Conservation (phyloP, 179 eudicot genomes). For the Silene noctiflora region DNA sequence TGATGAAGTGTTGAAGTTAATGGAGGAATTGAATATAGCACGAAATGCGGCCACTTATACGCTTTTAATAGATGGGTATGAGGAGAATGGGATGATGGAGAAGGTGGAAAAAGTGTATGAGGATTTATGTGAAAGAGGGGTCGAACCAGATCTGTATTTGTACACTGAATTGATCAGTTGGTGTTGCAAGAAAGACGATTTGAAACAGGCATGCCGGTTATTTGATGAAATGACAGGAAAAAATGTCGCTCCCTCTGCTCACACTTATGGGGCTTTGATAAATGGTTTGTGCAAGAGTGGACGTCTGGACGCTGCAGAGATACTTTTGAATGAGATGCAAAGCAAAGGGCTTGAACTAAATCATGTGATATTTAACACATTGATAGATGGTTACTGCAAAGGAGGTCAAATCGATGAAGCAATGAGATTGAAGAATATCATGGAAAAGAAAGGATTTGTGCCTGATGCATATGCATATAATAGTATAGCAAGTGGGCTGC, state of each 20-base stretch:
- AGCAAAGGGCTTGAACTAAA: constrained; percentile 58
- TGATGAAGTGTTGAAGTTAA: constrained; percentile 38
- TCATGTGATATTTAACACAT: constrained; percentile 57
- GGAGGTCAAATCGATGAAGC: constrained; percentile 65
- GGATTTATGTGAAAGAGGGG: constrained; percentile 49
- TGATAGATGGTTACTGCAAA: constrained; percentile 73
- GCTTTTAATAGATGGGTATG: constrained; percentile 48
- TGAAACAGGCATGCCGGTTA: constrained; percentile 57
- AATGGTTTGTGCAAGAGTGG: constrained; percentile 73
- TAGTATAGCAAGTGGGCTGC: constrained; percentile 62
- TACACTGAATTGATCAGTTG: constrained; percentile 62
- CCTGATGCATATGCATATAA: constrained; percentile 53
- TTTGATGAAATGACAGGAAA: constrained; percentile 69
- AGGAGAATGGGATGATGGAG: constrained; percentile 40
- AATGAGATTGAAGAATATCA: constrained; percentile 39
- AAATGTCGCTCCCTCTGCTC: constrained; percentile 56
- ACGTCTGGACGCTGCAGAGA: constrained; percentile 60
- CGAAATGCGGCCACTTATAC: constrained; percentile 66
- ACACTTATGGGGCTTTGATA: constrained; percentile 69
- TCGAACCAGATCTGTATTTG: constrained; percentile 47
- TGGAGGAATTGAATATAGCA: constrained; percentile 51
- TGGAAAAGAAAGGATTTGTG: constrained; percentile 70
- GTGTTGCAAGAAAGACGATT: constrained; percentile 45
- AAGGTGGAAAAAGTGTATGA: constrained; percentile 54
- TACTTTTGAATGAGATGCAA: constrained; percentile 71